Percentiles rank a stretch among this genome's conserved stretches.
Evolutionary conservation across 2,329 filamentous ascomycete species (phyloP).

Genomic region (Elsinoe ampelina): DNA sequence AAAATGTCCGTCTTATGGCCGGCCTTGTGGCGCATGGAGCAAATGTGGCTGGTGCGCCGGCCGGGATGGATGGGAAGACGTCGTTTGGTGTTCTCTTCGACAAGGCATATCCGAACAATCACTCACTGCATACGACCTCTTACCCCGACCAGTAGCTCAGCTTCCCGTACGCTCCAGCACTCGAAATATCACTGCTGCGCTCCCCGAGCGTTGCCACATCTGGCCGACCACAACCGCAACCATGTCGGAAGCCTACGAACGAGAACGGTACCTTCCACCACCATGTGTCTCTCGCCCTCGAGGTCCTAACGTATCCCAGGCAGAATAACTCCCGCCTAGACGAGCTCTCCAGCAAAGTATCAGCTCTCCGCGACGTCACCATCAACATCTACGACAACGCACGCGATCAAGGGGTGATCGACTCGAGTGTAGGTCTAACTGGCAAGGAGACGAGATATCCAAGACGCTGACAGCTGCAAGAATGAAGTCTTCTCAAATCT

Average conservation of each 20-base stretch:
- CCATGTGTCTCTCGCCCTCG: constrained; percentile 8
- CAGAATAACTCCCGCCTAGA: constrained; percentile 95
- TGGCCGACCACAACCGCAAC: constrained; percentile 16
- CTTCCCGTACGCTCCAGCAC: too few species aligned
- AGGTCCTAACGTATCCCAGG: constrained; percentile 29
- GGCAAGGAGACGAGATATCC: background rate
- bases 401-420: constrained; percentile 75
- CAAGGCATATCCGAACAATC: too few species aligned
- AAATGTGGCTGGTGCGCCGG: background rate
- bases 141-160: too few species aligned
- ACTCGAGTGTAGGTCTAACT: constrained; percentile 61
- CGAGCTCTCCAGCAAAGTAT: constrained; percentile 83
- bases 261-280: constrained; percentile 43
- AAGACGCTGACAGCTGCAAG: constrained; percentile 35
- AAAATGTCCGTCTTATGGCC: background rate
- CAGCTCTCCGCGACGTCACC: constrained; percentile 83
- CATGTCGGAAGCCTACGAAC: constrained; percentile 51
- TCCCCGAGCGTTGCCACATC: background rate
- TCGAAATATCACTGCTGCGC: background rate
- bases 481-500: constrained; percentile 88
- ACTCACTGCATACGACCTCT: too few species aligned
- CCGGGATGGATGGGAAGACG: background rate
- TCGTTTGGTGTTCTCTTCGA: background rate
- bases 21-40: background rate
- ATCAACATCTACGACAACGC: constrained; percentile 98